Percentiles rank a stretch among this genome's conserved stretches.
These are phyloP conservation scores for Thermothielavioides terrestris DNA, from an alignment of 495 filamentous ascomycete genomes.

Conservation along the genomic window DNA sequence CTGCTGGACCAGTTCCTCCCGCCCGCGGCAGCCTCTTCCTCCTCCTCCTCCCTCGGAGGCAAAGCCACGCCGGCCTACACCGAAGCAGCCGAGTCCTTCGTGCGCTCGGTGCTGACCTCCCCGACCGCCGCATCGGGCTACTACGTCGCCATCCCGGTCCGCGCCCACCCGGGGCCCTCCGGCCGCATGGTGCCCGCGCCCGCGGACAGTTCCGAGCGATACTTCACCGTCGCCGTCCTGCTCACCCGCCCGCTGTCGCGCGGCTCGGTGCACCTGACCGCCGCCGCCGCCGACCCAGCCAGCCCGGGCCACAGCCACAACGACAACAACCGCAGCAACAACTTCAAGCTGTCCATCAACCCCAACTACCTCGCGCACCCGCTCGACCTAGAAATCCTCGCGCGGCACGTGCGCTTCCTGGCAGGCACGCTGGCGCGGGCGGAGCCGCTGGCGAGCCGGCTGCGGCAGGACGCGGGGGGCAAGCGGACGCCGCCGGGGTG, in stretches of 20 bases:
- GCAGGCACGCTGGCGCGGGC: constrained; percentile 25
- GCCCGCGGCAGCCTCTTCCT: constrained; percentile 31
- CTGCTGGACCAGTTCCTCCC: constrained; percentile 48
- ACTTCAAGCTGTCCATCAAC: constrained; percentile 32
- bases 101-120: neutral
- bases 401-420: constrained; percentile 27
- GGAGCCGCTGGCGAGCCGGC: constrained; percentile 21
- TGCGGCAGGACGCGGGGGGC: neutral
- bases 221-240: constrained; percentile 18
- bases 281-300: too few relatives aligned
- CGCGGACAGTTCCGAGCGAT: neutral
- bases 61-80: constrained; percentile 12
- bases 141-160: constrained; percentile 1
- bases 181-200: neutral
- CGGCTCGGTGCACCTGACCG: constrained; percentile 48
- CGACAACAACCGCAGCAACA: constrained; percentile 2
- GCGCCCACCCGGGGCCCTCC: neutral
- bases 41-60: constrained; percentile 33
- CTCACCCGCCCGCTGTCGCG: constrained; percentile 42
- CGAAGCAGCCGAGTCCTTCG: neutral
- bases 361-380: constrained; percentile 45
- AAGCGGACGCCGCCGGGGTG: neutral
- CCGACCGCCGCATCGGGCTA: neutral
- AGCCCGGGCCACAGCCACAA: constrained; percentile 23
- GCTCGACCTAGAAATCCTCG: constrained; percentile 37